These are phyloP conservation scores for Bothia castanella DNA, from an alignment of 1,284 basidiomycete genomes.

Conservation along the genomic window DNA sequence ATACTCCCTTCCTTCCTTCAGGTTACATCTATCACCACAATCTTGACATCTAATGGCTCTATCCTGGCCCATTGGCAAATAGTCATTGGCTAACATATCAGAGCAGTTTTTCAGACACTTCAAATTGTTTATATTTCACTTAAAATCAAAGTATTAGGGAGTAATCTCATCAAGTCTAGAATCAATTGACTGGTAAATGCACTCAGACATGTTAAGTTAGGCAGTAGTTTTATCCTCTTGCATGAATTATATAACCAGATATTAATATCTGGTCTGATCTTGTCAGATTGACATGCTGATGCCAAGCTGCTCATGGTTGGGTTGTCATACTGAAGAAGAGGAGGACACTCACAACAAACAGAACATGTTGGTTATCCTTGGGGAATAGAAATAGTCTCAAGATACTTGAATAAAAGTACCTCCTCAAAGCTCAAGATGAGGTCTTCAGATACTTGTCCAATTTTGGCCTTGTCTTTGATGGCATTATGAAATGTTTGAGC, in stretches of 20 bases:
- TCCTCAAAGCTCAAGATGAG: conserved; percentile 96
- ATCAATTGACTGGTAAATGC: no score
- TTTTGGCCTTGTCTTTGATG: conserved; percentile 96
- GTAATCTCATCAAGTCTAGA: no score
- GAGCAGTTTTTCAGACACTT: no score
- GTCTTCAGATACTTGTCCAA: conserved; percentile 90
- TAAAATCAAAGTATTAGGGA: no score
- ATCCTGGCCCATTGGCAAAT: no score
- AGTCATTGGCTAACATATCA: no score
- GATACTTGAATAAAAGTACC: conserved; percentile 89
- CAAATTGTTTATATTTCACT: no score
- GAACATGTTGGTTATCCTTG: conserved; percentile 94
- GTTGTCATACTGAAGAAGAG: neutral
- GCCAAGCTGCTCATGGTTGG: conserved; percentile 56
- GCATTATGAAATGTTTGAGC: conserved; percentile 96
- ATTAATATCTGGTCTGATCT: conserved; percentile 97
- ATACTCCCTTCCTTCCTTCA: no score
- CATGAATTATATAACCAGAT: conserved; percentile 96
- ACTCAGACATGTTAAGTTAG: conserved; percentile 93
- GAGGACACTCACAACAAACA: conserved; percentile 77
- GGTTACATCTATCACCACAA: no score
- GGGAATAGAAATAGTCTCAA: conserved; percentile 91
- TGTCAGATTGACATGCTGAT: conserved; percentile 93
- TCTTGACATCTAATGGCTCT: no score
- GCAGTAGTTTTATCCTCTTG: conserved; percentile 97